These are phyloP conservation scores for Phytophthora vignae DNA, from an alignment of 352 stramenopile species.

Conservation along the genomic window DNA sequence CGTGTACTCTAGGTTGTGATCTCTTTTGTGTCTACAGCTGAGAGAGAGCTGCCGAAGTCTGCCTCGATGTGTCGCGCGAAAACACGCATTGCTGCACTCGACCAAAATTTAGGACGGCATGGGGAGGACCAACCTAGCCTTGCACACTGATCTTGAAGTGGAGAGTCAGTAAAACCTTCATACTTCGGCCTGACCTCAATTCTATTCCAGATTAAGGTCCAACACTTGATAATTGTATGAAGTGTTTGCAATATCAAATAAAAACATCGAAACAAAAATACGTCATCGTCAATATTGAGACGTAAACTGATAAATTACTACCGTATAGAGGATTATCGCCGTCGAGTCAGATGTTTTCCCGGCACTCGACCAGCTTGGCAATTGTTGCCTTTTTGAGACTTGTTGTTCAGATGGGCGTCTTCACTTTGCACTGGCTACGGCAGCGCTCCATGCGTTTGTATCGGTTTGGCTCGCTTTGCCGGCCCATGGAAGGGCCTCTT, in stretches of 20 bases:
- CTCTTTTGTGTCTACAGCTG: constrained; percentile 1
- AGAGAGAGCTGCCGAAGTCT: constrained; percentile 5
- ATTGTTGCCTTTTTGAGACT: constrained; percentile 24
- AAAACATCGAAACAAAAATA: not conserved
- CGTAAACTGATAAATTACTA: not conserved
- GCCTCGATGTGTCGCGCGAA: constrained; percentile 8
- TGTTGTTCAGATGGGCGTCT: constrained; percentile 25
- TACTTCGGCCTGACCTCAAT: not conserved
- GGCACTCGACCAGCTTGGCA: constrained; percentile 8
- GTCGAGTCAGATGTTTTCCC: constrained; percentile 18
- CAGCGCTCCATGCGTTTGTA: constrained; percentile 35
- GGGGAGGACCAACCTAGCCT: constrained; percentile 19
- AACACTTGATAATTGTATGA: not conserved
- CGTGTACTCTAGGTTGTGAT: not conserved
- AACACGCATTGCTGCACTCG: constrained; percentile 8
- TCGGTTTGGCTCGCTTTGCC: constrained; percentile 18
- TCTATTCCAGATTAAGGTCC: not conserved
- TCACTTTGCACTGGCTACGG: constrained; percentile 30
- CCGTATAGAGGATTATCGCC: not conserved
- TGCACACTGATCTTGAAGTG: constrained; percentile 11
- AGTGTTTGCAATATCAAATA: not conserved
- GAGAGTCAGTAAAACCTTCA: constrained; percentile 18
- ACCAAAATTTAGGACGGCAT: constrained; percentile 17
- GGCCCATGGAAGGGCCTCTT: constrained; percentile 28
- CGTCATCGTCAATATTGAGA: not conserved